These are phyloP conservation scores for Teunomyces kruisii DNA, from an alignment of 805 yeast species.

Conservation along the genomic window DNA sequence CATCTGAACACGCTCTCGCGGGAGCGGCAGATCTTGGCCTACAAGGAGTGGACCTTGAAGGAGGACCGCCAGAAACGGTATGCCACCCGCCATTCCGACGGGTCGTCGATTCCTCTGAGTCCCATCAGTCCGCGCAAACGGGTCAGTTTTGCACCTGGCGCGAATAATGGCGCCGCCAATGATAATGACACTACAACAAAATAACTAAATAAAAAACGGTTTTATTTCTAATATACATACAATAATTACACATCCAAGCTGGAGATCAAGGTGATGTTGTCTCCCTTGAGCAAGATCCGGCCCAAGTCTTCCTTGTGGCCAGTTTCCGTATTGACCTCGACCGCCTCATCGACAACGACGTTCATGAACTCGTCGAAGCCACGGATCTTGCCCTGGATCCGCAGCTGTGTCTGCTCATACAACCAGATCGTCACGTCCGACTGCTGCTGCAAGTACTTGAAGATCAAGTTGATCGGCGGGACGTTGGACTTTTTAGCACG, in stretches of 20 bases:
- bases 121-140: background rate
- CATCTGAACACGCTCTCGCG: slow-evolving; percentile 8
- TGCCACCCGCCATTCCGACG: slow-evolving; percentile 9
- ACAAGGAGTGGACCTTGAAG: slow-evolving; percentile 20
- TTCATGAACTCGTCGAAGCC: slow-evolving; percentile 99
- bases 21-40: slow-evolving; percentile 25
- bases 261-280: slow-evolving; percentile 78
- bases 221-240: background rate
- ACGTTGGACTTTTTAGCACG: slow-evolving; percentile 45
- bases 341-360: slow-evolving; percentile 57
- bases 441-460: slow-evolving; percentile 82
- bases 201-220: background rate
- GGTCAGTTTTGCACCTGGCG: slow-evolving; percentile 1
- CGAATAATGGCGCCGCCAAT: background rate
- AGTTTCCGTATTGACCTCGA: slow-evolving; percentile 57
- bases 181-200: background rate
- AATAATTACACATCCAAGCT: slow-evolving; percentile 28
- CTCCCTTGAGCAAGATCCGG: slow-evolving; percentile 84
- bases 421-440: slow-evolving; percentile 82
- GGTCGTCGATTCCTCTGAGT: slow-evolving; percentile 3
- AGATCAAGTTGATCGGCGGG: slow-evolving; percentile 91
- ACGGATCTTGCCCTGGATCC: slow-evolving; percentile 78
- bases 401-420: slow-evolving; percentile 74
- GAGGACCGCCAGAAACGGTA: slow-evolving; percentile 29
- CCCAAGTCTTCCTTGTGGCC: slow-evolving; percentile 61